phyloP scores from a whole-genome alignment of 1,139 yeast genomes.

The Protomyces macrosporus region DNA sequence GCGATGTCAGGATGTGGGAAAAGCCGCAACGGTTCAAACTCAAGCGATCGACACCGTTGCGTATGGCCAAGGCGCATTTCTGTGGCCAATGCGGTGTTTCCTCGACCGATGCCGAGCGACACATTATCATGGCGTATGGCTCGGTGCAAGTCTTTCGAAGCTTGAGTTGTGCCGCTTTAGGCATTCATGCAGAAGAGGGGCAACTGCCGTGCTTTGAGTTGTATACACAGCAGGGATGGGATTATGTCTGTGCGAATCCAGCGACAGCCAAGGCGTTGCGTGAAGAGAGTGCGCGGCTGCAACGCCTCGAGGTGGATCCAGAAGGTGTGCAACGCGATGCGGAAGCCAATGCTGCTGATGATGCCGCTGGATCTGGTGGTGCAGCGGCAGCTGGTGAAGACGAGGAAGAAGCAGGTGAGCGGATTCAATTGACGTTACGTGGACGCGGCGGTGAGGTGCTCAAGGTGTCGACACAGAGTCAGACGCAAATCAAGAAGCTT shows the following conservation, averaged over 20 bases:
- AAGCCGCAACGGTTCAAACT: background rate
- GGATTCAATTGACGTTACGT: background rate
- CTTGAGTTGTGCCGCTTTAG: constrained; percentile 4
- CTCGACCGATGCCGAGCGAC: background rate
- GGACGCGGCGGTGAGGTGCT: constrained; percentile 2
- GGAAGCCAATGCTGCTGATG: background rate
- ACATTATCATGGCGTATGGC: constrained; percentile 5
- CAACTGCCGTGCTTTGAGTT: constrained; percentile 8
- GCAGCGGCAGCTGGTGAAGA: background rate
- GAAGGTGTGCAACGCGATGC: background rate
- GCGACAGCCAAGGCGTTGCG: background rate
- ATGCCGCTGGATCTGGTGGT: background rate
- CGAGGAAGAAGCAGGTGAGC: background rate
- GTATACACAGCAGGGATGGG: constrained; percentile 16
- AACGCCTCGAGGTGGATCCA: background rate
- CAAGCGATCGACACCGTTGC: constrained; percentile 1
- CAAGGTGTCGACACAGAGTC: constrained; percentile 3
- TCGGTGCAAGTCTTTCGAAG: constrained; percentile 9
- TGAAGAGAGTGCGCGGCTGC: background rate
- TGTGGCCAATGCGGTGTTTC: constrained; percentile 10
- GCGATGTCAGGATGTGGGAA: constrained; percentile 13
- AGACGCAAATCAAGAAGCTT: constrained; percentile 1
- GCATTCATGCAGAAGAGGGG: background rate
- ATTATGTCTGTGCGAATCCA: constrained; percentile 2
- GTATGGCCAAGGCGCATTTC: constrained; percentile 13